phyloP scores from a whole-genome alignment of 768 basidiomycete species.

The Pleurotus ostreatus region DNA sequence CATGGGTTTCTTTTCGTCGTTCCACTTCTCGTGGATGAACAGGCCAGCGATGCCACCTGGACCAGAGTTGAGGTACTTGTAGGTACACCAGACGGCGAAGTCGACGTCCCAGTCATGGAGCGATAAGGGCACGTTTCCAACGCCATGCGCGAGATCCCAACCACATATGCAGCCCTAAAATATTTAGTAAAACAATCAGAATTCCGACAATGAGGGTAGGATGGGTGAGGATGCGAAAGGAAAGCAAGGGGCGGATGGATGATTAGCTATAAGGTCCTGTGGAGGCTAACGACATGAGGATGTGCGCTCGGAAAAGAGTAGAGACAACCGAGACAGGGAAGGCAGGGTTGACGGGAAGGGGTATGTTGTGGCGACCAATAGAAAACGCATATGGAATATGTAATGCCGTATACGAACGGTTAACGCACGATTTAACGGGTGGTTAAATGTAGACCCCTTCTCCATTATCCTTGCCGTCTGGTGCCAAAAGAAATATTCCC shows the following conservation, averaged over 20 bases:
- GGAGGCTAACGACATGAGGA: slow-evolving; percentile 10
- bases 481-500: too few relatives aligned
- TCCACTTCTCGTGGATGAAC: slow-evolving; percentile 84
- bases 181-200: too few relatives aligned
- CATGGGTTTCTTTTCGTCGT: slow-evolving; percentile 58
- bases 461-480: too few relatives aligned
- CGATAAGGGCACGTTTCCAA: slow-evolving; percentile 86
- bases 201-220: too few relatives aligned
- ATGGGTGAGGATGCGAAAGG: too few relatives aligned
- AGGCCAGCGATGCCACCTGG: slow-evolving; percentile 97
- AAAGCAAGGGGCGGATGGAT: slow-evolving; percentile 9
- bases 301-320: slow-evolving; percentile 13
- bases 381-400: too few relatives aligned
- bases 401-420: too few relatives aligned
- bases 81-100: slow-evolving; percentile 98
- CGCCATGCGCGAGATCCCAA: slow-evolving; percentile 95
- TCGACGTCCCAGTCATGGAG: slow-evolving; percentile 95
- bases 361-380: neutral
- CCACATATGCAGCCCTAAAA: slow-evolving; percentile 87
- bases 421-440: too few relatives aligned
- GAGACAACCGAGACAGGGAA: slow-evolving; percentile 19
- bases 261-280: slow-evolving; percentile 11
- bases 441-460: too few relatives aligned
- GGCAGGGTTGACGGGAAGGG: neutral
- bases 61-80: slow-evolving; percentile 96